Evolutionary conservation across 805 yeast genomes (phyloP).

Genomic region (Ogataea siamensis): DNA sequence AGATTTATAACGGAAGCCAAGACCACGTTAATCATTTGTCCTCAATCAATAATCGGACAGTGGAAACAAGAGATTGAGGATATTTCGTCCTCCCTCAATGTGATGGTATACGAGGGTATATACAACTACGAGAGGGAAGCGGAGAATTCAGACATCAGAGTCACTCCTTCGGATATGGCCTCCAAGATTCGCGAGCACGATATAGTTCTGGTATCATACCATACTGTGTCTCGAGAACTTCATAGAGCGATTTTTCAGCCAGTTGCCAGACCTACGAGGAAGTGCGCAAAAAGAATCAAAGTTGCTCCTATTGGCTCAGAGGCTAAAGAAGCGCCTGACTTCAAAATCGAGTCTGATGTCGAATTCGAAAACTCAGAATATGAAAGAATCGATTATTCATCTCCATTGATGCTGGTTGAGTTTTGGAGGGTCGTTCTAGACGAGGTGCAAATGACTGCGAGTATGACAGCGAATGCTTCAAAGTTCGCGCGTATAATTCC

Average conservation of each 20-base stretch:
- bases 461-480: constrained; percentile 71
- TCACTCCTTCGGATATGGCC: constrained; percentile 41
- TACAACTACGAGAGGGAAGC: constrained; percentile 34
- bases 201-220: constrained; percentile 77
- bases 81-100: constrained; percentile 57
- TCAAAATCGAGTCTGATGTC: constrained; percentile 13
- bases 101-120: constrained; percentile 64
- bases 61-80: constrained; percentile 75
- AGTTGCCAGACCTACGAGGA: constrained; percentile 45
- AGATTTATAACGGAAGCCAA: constrained; percentile 51
- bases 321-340: constrained; percentile 5
- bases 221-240: constrained; percentile 67
- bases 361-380: constrained; percentile 25
- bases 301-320: not conserved
- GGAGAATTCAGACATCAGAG: constrained; percentile 22
- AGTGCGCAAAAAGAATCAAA: constrained; percentile 33
- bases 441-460: constrained; percentile 91
- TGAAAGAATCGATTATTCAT: constrained; percentile 55
- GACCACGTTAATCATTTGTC: constrained; percentile 82
- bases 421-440: constrained; percentile 90
- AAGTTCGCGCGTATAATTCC: constrained; percentile 78
- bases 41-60: constrained; percentile 77
- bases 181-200: constrained; percentile 61
- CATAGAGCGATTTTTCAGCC: constrained; percentile 78
- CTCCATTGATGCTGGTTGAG: constrained; percentile 78